Evolutionary conservation across 768 basidiomycete genomes (phyloP).

Genomic region (Lyophyllum atratum): DNA sequence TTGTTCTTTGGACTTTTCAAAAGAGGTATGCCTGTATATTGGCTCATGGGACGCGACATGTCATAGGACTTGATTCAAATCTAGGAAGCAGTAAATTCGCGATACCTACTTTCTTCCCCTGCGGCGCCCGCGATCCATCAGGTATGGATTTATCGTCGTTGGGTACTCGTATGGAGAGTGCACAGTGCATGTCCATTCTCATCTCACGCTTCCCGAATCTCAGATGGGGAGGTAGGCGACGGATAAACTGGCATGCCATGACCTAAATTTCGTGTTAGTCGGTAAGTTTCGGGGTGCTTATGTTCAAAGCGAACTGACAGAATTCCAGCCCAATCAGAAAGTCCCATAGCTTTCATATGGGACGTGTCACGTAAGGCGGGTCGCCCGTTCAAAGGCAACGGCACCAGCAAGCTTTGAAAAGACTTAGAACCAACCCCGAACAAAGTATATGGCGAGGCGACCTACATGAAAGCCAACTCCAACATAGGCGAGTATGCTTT

Average conservation of each 20-base stretch:
- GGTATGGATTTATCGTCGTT: constrained; percentile 76
- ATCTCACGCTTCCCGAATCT: neutral
- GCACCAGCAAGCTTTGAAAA: constrained; percentile 38
- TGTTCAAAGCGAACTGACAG: constrained; percentile 29
- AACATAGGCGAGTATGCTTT: constrained; percentile 57
- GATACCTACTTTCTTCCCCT: constrained; percentile 46
- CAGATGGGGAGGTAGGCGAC: constrained; percentile 55
- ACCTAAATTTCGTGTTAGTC: constrained; percentile 9
- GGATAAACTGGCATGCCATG: constrained; percentile 56
- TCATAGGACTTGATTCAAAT: constrained; percentile 48
- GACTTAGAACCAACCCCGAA: neutral
- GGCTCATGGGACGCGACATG: neutral
- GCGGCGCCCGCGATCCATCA: constrained; percentile 48
- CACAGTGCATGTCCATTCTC: constrained; percentile 53
- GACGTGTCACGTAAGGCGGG: constrained; percentile 49
- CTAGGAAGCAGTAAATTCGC: constrained; percentile 77
- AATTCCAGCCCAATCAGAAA: constrained; percentile 55
- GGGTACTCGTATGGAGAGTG: constrained; percentile 90
- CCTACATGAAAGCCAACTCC: constrained; percentile 61
- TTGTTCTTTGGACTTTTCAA: constrained; percentile 81
- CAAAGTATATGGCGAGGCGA: constrained; percentile 12
- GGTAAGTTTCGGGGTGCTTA: neutral
- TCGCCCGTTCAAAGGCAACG: constrained; percentile 54
- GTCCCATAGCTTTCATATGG: constrained; percentile 67
- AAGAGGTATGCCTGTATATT: constrained; percentile 68